Percentiles rank a stretch among this genome's conserved stretches.
Conservation (phyloP, 2,329 filamentous ascomycete species). For the Epichloe brachyelytri region DNA sequence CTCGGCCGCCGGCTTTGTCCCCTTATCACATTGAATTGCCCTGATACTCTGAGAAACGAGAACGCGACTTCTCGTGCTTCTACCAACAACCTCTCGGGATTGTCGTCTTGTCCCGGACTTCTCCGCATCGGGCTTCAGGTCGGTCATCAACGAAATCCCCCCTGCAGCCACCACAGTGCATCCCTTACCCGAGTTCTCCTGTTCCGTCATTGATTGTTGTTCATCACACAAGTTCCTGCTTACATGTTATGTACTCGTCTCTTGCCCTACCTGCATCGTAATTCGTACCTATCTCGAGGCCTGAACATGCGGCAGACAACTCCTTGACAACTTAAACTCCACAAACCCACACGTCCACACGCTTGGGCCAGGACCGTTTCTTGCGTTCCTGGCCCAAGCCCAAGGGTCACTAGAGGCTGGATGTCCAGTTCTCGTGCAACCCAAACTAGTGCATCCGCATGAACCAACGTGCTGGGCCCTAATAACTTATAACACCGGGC, state of each 20-base stretch:
- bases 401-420: not conserved
- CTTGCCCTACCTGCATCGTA: no score
- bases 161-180: no score
- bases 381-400: not conserved
- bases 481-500: not conserved
- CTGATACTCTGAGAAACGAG: not conserved
- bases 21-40: no score
- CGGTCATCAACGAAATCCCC: no score
- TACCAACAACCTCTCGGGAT: not conserved
- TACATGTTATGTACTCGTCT: no score
- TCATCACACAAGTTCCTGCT: no score
- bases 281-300: no score
- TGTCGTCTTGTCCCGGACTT: not conserved
- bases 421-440: slow-evolving; percentile 5
- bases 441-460: slow-evolving; percentile 6
- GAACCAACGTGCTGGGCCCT: slow-evolving; percentile 6
- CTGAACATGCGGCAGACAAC: not conserved
- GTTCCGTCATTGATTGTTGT: no score
- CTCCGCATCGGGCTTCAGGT: not conserved
- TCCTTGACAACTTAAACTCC: not conserved
- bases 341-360: not conserved
- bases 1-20: no score
- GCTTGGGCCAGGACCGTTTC: slow-evolving; percentile 2
- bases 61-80: not conserved
- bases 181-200: no score